Evolutionary conservation across 2,329 filamentous ascomycete species (phyloP), one percentile per base, ranked within the genome.

Genomic region (Pseudonectria foliicola): DNA sequence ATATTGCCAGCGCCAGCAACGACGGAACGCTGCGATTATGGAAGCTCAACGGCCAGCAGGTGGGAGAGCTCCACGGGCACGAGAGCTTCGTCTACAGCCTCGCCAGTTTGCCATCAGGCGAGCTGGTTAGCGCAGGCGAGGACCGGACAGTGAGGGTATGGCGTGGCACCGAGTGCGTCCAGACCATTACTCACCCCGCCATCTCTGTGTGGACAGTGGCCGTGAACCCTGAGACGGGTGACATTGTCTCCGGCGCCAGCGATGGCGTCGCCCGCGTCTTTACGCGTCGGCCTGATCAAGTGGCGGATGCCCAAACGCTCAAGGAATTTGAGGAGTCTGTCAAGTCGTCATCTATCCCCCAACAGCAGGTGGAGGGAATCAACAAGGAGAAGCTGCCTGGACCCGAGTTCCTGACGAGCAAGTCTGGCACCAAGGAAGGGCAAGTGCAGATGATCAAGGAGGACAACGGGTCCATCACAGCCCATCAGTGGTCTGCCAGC

Each of bases 131-230:
- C 59, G 80, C 87, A 2, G 88, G 88, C 13, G 92, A 98, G 61
- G 92, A 98, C 61, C 77, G 92, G n/a, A 95, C 92, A 0, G 77
- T 94, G 24, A 77, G 87, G 34, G 69, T 98, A 55, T 98, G 93
- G 92, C 81, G 75, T 48, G 85, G 82, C 29, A 75, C 68, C 11
- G 73, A 88, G 37, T 96, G 90, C 56, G 65, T 95, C 29, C 92
- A 98, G 61, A 95, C 90, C 26, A 96, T 98, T 45, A 95, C 90
- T 1, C 88, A 95, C 53, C 92, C 92, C 10, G 92, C 92, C 8
- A 93, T 96, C 36, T 96, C 90, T 0, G 89, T 98, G 5, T 98
- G 92, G 92, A 73, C 78, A 11, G 87, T 98, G 13, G 85, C 88
- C n/a, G 84, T 77, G 10, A 92, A 85, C 53, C 55, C 71, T 1